phyloP scores from a whole-genome alignment of 305 asterid genomes.

The Fraxinus albicans region DNA sequence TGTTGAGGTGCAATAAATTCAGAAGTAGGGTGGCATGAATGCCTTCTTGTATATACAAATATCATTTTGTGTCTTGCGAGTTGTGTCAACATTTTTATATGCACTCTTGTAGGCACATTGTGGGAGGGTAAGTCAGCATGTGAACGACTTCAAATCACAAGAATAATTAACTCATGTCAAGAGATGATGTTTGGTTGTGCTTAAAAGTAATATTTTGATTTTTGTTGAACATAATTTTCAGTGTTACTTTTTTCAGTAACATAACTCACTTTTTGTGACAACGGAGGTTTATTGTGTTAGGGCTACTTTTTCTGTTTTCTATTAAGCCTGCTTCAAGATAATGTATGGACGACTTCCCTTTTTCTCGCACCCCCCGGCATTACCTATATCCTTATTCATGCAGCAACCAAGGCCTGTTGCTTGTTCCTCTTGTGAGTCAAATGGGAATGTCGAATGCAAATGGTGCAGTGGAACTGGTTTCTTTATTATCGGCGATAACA shows the following conservation, averaged over 20 bases:
- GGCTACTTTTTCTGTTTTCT: background rate
- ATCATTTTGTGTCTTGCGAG: no score
- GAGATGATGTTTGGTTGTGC: background rate
- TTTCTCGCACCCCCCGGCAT: background rate
- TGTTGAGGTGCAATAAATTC: no score
- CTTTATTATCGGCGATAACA: constrained; percentile 91
- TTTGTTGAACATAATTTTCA: background rate
- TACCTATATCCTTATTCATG: constrained; percentile 12
- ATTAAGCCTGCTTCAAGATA: background rate
- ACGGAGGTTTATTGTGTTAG: background rate
- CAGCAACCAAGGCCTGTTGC: constrained; percentile 91
- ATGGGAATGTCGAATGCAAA: constrained; percentile 80
- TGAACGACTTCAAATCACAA: background rate
- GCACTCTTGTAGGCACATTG: background rate
- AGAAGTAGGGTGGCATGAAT: no score
- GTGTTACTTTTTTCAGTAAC: background rate
- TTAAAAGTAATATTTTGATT: background rate
- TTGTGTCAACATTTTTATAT: no score
- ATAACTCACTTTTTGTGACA: background rate
- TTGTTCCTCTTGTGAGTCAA: constrained; percentile 74
- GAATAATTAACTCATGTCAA: background rate
- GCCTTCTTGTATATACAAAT: no score
- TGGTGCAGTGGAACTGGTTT: constrained; percentile 98
- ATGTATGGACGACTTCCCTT: background rate
- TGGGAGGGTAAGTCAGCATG: background rate